These are phyloP conservation scores for Pseudocercospora fuligena DNA, from an alignment of 2,329 filamentous ascomycete genomes.

Conservation along the genomic window DNA sequence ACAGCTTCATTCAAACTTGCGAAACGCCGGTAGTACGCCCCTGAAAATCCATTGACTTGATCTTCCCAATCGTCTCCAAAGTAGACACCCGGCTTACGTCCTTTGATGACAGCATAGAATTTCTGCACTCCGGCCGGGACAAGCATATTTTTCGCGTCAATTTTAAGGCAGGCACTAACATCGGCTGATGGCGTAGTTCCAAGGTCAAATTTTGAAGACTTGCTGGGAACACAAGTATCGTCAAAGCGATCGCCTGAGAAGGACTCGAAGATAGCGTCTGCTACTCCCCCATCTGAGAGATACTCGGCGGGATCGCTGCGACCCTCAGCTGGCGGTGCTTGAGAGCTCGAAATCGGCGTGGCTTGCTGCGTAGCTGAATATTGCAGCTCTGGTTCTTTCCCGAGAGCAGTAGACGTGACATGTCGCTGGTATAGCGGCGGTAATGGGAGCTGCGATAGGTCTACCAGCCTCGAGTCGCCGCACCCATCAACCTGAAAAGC, in stretches of 20 bases:
- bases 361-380: too few relatives aligned
- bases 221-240: neutral
- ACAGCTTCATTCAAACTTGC: too few relatives aligned
- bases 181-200: neutral
- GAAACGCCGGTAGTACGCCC: constrained; percentile 65
- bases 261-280: neutral
- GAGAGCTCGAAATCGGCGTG: too few relatives aligned
- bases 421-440: neutral
- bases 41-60: constrained; percentile 52
- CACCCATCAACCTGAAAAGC: neutral
- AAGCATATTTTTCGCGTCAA: neutral
- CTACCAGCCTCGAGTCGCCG: neutral
- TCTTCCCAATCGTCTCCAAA: constrained; percentile 50
- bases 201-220: neutral
- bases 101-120: neutral
- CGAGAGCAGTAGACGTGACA: neutral
- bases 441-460: neutral
- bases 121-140: neutral
- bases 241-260: neutral
- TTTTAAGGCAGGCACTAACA: neutral
- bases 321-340: too few relatives aligned
- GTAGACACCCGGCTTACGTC: neutral
- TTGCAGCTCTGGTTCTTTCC: neutral
- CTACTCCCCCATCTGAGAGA: too few relatives aligned
- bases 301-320: too few relatives aligned